Percentiles rank a stretch among this genome's conserved stretches.
These are phyloP conservation scores for Guyanaporus albipodus DNA, from an alignment of 768 basidiomycete genomes.

Conservation along the genomic window DNA sequence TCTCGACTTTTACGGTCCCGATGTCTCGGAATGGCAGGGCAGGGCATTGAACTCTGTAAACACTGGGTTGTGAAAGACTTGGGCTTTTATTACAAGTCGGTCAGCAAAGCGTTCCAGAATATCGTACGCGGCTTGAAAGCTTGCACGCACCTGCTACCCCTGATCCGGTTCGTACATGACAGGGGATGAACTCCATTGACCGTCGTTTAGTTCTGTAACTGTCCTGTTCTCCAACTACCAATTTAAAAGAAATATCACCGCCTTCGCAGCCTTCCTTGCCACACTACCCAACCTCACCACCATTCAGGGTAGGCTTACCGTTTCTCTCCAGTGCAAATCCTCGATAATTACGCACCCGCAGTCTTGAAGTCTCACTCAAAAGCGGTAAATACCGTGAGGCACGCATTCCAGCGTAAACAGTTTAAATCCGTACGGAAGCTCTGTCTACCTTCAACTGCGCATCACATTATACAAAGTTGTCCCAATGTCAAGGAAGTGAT, in stretches of 20 bases:
- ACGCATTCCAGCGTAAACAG: constrained; percentile 4
- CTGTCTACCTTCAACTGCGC: constrained; percentile 2
- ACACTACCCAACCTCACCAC: constrained; percentile 3
- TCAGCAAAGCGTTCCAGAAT: background rate
- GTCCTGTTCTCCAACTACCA: background rate
- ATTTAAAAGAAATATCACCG: background rate
- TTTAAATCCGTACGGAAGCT: constrained; percentile 7
- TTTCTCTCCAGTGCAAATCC: background rate
- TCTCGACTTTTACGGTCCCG: constrained; percentile 4
- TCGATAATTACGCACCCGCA: background rate
- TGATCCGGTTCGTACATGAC: constrained; percentile 1
- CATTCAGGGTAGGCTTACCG: constrained; percentile 1
- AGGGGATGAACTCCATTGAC: background rate
- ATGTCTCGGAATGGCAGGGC: constrained; percentile 13
- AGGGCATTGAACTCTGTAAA: constrained; percentile 3
- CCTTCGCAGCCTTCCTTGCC: constrained; percentile 1
- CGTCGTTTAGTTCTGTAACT: background rate
- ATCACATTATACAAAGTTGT: constrained; percentile 9
- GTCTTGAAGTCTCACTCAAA: constrained; percentile 1
- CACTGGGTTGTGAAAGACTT: background rate
- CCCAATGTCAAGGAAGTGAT: constrained; percentile 8
- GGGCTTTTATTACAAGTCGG: background rate
- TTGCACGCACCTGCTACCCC: background rate
- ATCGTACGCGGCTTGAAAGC: background rate
- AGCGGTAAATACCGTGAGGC: constrained; percentile 3